Conservation (phyloP, 2,329 filamentous ascomycete species). For the Tolypocladium paradoxum region DNA sequence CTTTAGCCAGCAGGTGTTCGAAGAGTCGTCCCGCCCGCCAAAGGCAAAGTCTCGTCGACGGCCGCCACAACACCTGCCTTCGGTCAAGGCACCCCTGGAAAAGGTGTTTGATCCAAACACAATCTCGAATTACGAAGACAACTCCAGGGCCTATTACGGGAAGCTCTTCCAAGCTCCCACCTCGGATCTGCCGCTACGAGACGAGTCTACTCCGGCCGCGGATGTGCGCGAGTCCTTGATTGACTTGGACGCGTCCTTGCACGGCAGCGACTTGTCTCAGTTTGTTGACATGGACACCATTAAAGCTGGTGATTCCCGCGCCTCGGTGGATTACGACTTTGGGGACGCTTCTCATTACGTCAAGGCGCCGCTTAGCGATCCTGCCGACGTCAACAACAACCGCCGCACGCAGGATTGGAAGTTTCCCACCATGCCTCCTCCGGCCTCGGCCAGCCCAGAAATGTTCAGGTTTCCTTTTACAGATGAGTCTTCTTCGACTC, state of each 20-base stretch:
- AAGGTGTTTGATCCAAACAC: conserved; percentile 58
- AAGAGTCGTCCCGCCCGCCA: conserved; percentile 40
- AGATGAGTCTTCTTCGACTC: conserved; percentile 15
- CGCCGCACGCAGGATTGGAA: conserved; percentile 46
- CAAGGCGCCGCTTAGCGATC: conserved; percentile 45
- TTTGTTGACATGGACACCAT: conserved; percentile 54
- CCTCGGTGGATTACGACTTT: conserved; percentile 38
- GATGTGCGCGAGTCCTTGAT: conserved; percentile 53
- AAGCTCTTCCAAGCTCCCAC: conserved; percentile 26
- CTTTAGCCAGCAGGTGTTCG: conserved; percentile 32
- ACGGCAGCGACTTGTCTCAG: conserved; percentile 42
- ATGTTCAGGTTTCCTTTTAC: conserved; percentile 39
- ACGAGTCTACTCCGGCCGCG: conserved; percentile 38
- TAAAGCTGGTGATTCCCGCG: conserved; percentile 33
- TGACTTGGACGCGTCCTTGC: conserved; percentile 50
- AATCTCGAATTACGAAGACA: conserved; percentile 53
- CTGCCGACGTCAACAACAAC: conserved; percentile 41
- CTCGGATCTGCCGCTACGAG: conserved; percentile 49
- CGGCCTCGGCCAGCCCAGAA: conserved; percentile 42
- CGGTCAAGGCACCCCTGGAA: conserved; percentile 48
- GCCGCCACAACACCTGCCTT: conserved; percentile 47
- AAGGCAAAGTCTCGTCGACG: conserved; percentile 44
- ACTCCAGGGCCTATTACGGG: conserved; percentile 50
- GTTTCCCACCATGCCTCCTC: conserved; percentile 41
- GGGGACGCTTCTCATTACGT: conserved; percentile 30